phyloP scores from a whole-genome alignment of 768 basidiomycete genomes.

The Trametes cingulata region DNA sequence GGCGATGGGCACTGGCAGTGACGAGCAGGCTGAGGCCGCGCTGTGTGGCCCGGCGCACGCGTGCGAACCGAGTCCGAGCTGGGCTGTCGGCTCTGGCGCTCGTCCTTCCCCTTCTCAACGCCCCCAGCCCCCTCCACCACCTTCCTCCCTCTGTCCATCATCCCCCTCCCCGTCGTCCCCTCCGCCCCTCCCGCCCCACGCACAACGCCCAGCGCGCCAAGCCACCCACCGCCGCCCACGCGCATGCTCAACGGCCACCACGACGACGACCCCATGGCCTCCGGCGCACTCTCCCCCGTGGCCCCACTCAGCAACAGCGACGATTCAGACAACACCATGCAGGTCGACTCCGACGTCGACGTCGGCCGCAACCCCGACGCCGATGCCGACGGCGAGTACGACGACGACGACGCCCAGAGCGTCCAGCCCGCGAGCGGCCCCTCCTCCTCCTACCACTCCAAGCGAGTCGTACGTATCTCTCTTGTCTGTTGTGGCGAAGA shows the following conservation, averaged over 20 bases:
- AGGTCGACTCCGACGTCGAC: slow-evolving; percentile 64
- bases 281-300: slow-evolving; percentile 30
- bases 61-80: slow-evolving; percentile 39
- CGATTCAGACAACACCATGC: slow-evolving; percentile 59
- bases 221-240: slow-evolving; percentile 15
- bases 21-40: slow-evolving; percentile 33
- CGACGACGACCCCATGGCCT: slow-evolving; percentile 27
- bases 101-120: slow-evolving; percentile 35
- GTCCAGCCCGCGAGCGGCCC: slow-evolving; percentile 40
- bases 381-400: slow-evolving; percentile 61
- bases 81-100: slow-evolving; percentile 39
- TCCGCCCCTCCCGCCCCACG: slow-evolving; percentile 27
- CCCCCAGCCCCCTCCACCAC: slow-evolving; percentile 30
- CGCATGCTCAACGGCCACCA: slow-evolving; percentile 28
- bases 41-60: slow-evolving; percentile 37
- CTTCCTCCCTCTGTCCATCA: slow-evolving; percentile 32
- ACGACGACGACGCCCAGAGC: slow-evolving; percentile 53
- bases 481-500: neutral
- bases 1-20: slow-evolving; percentile 29
- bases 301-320: slow-evolving; percentile 37
- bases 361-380: slow-evolving; percentile 36
- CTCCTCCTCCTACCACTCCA: slow-evolving; percentile 37
- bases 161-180: slow-evolving; percentile 27
- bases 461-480: slow-evolving; percentile 32
- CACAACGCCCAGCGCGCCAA: slow-evolving; percentile 21